Base-by-base conservation (phyloP, 1,284 basidiomycete genomes). In the Cutaneotrichosporon cyanovorans region DNA sequence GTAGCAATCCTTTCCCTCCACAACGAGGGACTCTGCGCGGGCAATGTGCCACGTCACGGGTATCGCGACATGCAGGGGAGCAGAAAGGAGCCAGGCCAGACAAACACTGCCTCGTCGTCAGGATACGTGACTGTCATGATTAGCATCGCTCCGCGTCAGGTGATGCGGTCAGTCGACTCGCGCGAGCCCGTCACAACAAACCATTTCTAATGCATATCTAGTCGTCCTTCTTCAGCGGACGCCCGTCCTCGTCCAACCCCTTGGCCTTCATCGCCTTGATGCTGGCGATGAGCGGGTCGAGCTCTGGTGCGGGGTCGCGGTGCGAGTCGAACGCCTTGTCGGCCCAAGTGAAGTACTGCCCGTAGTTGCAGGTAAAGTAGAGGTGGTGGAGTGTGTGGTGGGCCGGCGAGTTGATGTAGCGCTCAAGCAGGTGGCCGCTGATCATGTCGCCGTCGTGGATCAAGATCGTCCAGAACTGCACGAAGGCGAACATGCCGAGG, bases 401-500 rank as follows among this genome's bases (percentile, higher is more conserved):
- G 4, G 93, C 89, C 3, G 93, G 95, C 12, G 91, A 90, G 72
- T 99, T 98, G 75, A 99, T 93, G 68, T 73, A 62, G 44, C 78
- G 82, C 72, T 97, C 93, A 2, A 95, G 77, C 7, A 83, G 76
- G 66, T 89, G 85, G n/a, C 86, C 91, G 38, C 87, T 87, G 67
- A 97, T 83, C 91, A 99, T 97, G 75, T 98, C 95, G n/a, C 88
- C 92, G 71, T 99, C 93, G 70, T 98, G 93, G 60, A 98, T 98
- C 53, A 93, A 78, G 69, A 96, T 91, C 48, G 76, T 83, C 91
- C 91, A 95, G 63, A 85, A 78, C 74, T 93, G 95, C 61, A 96
- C 86, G 47, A 86, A 77, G 37, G 88, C 80, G 67, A 95, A 96
- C 47, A 92, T 77, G 23, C 63, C 79, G 45, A 95, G 79, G 73